These are phyloP conservation scores for Thelonectria rubi DNA, from an alignment of 2,329 filamentous ascomycete genomes.

Conservation along the genomic window DNA sequence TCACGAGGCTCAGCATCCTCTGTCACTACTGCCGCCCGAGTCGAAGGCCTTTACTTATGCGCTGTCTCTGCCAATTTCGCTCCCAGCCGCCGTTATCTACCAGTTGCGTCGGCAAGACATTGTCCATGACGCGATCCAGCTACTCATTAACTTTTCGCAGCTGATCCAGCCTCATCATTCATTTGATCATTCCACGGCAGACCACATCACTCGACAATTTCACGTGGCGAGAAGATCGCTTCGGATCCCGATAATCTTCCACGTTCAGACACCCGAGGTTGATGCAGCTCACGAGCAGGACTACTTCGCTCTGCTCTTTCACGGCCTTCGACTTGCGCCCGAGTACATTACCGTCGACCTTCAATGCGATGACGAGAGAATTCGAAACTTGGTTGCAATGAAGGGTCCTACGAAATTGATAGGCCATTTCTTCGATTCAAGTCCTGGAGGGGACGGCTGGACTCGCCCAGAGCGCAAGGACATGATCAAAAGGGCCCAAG, in stretches of 20 bases:
- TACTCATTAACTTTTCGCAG: conserved; percentile 1
- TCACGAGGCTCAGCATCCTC: conserved; percentile 10
- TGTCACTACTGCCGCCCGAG: conserved; percentile 18
- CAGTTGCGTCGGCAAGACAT: conserved; percentile 10
- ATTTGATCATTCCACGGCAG: conserved; percentile 3
- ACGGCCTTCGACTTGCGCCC: conserved; percentile 22
- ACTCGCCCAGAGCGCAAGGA: conserved; percentile 7
- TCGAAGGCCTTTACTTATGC: conserved; percentile 23
- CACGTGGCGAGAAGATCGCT: conserved; percentile 10
- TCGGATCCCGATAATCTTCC: conserved; percentile 10
- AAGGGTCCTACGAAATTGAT: conserved; percentile 22
- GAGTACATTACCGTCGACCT: conserved; percentile 25
- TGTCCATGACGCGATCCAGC: conserved; percentile 19
- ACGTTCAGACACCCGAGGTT: neutral
- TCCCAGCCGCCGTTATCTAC: neutral
- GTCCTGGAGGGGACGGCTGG: conserved; percentile 3
- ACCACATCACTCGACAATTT: conserved; percentile 17
- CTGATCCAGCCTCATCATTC: neutral
- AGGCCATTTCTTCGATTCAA: conserved; percentile 18
- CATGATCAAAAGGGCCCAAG: conserved; percentile 10
- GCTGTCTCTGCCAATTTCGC: conserved; percentile 14
- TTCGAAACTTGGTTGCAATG: conserved; percentile 5
- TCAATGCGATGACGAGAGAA: conserved; percentile 8
- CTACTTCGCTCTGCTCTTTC: conserved; percentile 20
- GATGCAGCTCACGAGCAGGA: neutral